Evolutionary conservation across 192 early-diverging fungal species (phyloP), one percentile per base, ranked within the genome.

Genomic region (Haplosporangium gracile): DNA sequence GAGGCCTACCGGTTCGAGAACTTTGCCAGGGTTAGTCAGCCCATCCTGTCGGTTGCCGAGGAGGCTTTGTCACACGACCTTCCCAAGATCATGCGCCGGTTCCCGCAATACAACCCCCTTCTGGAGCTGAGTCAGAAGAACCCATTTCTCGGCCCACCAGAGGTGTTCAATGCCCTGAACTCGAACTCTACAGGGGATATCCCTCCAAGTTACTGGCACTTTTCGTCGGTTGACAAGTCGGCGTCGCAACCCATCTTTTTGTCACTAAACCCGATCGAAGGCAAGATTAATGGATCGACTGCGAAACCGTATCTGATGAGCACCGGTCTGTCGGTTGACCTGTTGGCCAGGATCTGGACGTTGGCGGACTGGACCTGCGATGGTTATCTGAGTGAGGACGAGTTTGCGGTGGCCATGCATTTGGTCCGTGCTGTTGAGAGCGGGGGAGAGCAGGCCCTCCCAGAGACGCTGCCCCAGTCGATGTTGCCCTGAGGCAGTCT

Each of bases 391-490:
- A 95, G 96, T 68, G 74, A 90, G 69, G 96, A 97, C 65, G 94
- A 97, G 89, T 97, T 97, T 82, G 90, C 93, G 51, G 95, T 96
- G 6, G 95, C 96, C 7, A 93, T 97, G 94, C 94, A 95, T 84
- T 80, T 96, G 22, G 82, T 89, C 75, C 89, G 90, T 55, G 88
- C 89, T 5, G 87, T 90, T 2, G 78, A 89, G 43, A 72, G 76
- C 55, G 91, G 92, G 39, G 90, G 88, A 18, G 77, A 75, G 15
- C 20, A 32, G 32, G 53, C 81, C 51, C 55, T 92, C 43, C 92
- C 91, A 1, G 89, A 86, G 15, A 87, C 76, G 20, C 74, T 92
- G 11, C 92, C 92, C 11, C 53, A 72, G 24, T 63, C 82, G 26
- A 85, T 92, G 85, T 78, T 89, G 22, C 92, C 92, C 32, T 65